These are phyloP conservation scores for Pleurotus tuoliensis DNA, from an alignment of 768 basidiomycete genomes.

Conservation along the genomic window DNA sequence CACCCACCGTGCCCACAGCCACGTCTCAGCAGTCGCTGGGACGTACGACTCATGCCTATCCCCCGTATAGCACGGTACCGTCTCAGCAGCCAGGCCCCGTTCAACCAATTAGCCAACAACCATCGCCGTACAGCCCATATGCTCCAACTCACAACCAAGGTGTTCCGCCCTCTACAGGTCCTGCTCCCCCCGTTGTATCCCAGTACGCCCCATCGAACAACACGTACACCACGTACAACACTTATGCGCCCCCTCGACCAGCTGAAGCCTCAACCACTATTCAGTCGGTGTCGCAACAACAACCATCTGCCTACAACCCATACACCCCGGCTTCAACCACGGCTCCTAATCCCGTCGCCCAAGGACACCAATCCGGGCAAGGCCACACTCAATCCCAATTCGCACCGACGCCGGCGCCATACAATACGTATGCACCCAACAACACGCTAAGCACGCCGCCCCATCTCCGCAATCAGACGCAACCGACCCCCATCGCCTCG, in stretches of 20 bases:
- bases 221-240: not conserved
- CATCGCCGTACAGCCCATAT: constrained; percentile 12
- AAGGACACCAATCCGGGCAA: not conserved
- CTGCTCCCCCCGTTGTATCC: not conserved
- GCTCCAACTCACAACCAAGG: not conserved
- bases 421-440: constrained; percentile 4
- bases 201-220: not conserved
- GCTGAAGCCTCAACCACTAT: not conserved
- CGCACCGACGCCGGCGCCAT: not conserved
- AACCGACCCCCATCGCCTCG: constrained; percentile 26
- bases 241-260: not conserved
- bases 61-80: not conserved
- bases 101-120: not conserved
- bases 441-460: constrained; percentile 36
- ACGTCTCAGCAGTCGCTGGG: constrained; percentile 10
- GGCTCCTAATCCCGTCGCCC: not conserved
- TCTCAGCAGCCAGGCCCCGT: not conserved
- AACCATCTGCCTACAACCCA: not conserved
- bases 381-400: not conserved
- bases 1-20: constrained; percentile 17
- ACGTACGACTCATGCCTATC: constrained; percentile 12
- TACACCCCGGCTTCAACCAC: not conserved
- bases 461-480: constrained; percentile 27
- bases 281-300: not conserved
- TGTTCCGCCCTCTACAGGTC: not conserved